phyloP scores from a whole-genome alignment of 2,329 filamentous ascomycete genomes.

The Rhinocladiella similis region DNA sequence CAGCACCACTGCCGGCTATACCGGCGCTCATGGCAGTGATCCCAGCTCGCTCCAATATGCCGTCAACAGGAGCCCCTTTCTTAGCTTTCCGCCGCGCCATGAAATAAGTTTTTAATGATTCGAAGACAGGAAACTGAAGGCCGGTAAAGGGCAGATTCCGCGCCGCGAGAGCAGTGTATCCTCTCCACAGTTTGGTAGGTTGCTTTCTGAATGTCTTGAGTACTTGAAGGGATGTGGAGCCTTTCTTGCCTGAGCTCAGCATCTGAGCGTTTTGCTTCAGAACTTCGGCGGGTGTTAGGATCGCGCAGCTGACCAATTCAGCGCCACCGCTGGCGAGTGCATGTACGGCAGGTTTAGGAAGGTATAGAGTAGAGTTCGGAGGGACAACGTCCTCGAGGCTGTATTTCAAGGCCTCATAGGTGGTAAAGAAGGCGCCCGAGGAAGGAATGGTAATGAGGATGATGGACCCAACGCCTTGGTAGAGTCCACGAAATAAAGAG shows the following conservation, averaged over 20 bases:
- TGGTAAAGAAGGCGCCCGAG: constrained; percentile 85
- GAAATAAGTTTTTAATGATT: constrained; percentile 63
- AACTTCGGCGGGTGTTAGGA: constrained; percentile 85
- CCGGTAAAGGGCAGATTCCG: constrained; percentile 86
- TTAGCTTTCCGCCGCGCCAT: constrained; percentile 43
- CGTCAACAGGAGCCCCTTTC: constrained; percentile 36
- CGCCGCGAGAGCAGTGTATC: constrained; percentile 78
- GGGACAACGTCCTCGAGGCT: constrained; percentile 56
- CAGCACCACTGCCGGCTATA: constrained; percentile 70
- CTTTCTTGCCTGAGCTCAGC: constrained; percentile 44
- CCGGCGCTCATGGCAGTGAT: constrained; percentile 76
- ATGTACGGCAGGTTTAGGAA: constrained; percentile 71
- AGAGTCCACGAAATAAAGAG: constrained; percentile 70
- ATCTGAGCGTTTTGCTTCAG: constrained; percentile 95
- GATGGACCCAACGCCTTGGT: constrained; percentile 84
- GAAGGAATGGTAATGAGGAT: constrained; percentile 87
- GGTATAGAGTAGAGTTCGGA: constrained; percentile 39
- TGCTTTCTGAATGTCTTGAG: constrained; percentile 57
- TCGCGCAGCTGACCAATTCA: constrained; percentile 81
- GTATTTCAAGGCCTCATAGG: constrained; percentile 76
- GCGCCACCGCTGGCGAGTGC: constrained; percentile 71
- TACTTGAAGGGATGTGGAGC: constrained; percentile 56
- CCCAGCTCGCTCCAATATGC: constrained; percentile 64
- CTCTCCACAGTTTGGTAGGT: constrained; percentile 61
- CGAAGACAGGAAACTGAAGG: constrained; percentile 85